phyloP scores from a whole-genome alignment of 2,329 filamentous ascomycete species.

The Monilinia polystroma region DNA sequence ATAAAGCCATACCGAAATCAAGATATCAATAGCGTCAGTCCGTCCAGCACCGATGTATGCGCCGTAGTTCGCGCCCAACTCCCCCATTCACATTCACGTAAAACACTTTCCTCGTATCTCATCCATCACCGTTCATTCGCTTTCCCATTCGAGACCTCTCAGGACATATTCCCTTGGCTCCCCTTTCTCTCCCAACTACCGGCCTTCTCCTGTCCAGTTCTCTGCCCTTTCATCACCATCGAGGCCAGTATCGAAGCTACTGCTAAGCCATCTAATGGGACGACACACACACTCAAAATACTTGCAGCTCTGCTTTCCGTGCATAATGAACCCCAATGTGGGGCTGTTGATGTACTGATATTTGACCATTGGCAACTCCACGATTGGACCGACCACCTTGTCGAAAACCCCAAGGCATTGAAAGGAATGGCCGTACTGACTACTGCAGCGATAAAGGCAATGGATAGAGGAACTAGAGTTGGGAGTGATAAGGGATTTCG shows the following conservation, averaged over 20 bases:
- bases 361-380: slow-evolving; percentile 62
- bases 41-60: not conserved
- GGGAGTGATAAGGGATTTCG: slow-evolving; percentile 34
- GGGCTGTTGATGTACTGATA: slow-evolving; percentile 52
- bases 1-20: not conserved
- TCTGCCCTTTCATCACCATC: slow-evolving; percentile 49
- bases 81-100: not conserved
- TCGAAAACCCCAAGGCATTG: slow-evolving; percentile 52
- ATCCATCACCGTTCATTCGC: not conserved
- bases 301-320: slow-evolving; percentile 54
- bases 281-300: slow-evolving; percentile 54
- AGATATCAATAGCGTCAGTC: not conserved
- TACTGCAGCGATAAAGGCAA: slow-evolving; percentile 49
- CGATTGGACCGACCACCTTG: slow-evolving; percentile 56
- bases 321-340: slow-evolving; percentile 58
- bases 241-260: slow-evolving; percentile 47
- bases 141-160: not conserved
- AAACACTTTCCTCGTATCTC: not conserved
- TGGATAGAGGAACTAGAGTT: slow-evolving; percentile 44
- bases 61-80: not conserved
- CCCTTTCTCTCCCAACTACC: slow-evolving; percentile 36
- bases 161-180: slow-evolving; percentile 37
- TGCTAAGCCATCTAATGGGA: slow-evolving; percentile 55
- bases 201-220: slow-evolving; percentile 28
- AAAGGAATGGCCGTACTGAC: slow-evolving; percentile 59